Conservation (phyloP, 1,284 basidiomycete species). For the Pterulicium gracile region DNA sequence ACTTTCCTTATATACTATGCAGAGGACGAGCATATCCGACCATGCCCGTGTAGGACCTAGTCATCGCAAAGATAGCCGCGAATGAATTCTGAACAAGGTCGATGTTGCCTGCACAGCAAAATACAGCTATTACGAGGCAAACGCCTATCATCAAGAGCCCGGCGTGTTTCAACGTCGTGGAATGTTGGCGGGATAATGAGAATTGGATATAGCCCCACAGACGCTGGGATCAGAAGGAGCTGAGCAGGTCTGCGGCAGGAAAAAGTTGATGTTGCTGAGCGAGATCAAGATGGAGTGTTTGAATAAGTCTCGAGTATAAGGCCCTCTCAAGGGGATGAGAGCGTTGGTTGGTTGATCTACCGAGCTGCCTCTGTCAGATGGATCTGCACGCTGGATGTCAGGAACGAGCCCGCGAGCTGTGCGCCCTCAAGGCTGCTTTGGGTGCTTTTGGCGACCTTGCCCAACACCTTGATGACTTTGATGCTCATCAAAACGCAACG, state of each 20-base stretch:
- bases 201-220: not conserved
- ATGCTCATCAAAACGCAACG: too few species aligned
- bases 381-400: too few species aligned
- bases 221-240: not conserved
- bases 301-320: too few species aligned
- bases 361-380: too few species aligned
- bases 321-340: too few species aligned
- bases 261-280: not conserved
- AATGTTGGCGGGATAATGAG: not conserved
- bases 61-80: not conserved
- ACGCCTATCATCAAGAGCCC: constrained; percentile 1
- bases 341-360: too few species aligned
- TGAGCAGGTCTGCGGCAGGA: not conserved
- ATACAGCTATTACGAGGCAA: constrained; percentile 1
- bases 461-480: too few species aligned
- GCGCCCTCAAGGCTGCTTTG: too few species aligned
- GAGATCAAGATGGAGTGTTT: too few species aligned
- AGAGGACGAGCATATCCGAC: not conserved
- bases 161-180: not conserved
- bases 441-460: too few species aligned
- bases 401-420: too few species aligned
- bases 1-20: not conserved
- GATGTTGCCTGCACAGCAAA: constrained; percentile 1
- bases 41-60: too few species aligned
- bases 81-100: not conserved